Evolutionary conservation across 2,329 filamentous ascomycete genomes (phyloP).

Genomic region (Rachicladosporium sp.): DNA sequence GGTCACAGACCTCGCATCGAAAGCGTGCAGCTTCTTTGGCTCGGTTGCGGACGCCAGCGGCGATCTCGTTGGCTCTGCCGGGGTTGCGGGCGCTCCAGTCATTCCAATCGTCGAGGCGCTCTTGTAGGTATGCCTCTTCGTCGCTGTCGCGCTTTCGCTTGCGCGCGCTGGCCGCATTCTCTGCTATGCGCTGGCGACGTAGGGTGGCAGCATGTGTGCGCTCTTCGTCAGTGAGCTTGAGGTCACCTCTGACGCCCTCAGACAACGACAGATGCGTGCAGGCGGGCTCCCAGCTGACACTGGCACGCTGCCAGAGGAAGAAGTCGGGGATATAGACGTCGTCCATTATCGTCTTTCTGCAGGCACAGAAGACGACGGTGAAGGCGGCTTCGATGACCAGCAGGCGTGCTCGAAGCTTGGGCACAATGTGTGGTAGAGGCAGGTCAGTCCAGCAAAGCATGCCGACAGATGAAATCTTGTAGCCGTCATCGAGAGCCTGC

Average conservation of each 20-base stretch:
- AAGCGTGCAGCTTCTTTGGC: neutral
- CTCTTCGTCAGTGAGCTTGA: neutral
- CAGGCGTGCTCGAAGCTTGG: neutral
- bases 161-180: neutral
- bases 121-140: neutral
- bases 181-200: neutral
- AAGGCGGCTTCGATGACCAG: neutral
- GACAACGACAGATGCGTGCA: neutral
- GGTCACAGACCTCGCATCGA: too few species aligned
- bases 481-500: neutral
- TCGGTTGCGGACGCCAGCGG: neutral
- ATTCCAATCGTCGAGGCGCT: neutral
- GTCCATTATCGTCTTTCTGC: neutral
- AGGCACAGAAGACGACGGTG: neutral
- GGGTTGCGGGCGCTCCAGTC: neutral
- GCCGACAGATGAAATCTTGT: neutral
- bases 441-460: neutral
- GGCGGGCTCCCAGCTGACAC: neutral
- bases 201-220: neutral
- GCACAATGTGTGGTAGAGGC: neutral
- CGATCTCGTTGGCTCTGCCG: neutral
- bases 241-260: neutral
- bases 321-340: neutral
- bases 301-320: neutral
- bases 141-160: neutral